phyloP scores from a whole-genome alignment of 345 rosid species.

The Jatropha curcas region DNA sequence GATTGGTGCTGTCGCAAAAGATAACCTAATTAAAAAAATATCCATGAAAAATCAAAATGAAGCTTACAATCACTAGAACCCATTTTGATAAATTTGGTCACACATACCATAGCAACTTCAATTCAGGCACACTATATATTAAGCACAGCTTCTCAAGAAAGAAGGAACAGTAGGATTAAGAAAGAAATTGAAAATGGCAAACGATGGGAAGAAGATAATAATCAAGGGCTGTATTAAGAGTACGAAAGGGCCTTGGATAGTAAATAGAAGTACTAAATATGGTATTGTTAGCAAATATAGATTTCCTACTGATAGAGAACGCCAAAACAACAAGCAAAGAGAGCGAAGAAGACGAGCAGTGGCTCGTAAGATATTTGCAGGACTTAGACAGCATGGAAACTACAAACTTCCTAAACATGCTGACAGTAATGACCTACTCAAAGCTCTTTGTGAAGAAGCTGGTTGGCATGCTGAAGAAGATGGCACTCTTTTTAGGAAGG shows the following conservation, averaged over 20 bases:
- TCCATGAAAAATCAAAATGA: neutral
- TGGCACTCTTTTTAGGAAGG: conserved; percentile 46
- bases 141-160: neutral
- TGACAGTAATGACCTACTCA: conserved; percentile 45
- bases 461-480: conserved; percentile 56
- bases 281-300: conserved; percentile 31
- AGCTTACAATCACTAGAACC: neutral
- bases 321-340: conserved; percentile 42
- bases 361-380: conserved; percentile 43
- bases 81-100: neutral
- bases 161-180: neutral
- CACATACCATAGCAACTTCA: neutral
- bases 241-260: conserved; percentile 44
- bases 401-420: conserved; percentile 41
- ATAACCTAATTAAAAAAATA: neutral
- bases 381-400: conserved; percentile 47
- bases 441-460: conserved; percentile 47
- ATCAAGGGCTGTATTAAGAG: conserved; percentile 40
- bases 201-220: conserved; percentile 7
- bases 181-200: conserved; percentile 14
- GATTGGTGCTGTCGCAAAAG: neutral
- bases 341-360: conserved; percentile 40
- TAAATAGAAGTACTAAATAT: conserved; percentile 31
- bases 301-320: conserved; percentile 39
- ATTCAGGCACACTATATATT: neutral